phyloP scores from a whole-genome alignment of 208 protist genomes.

The Wallacemonas sp. region DNA sequence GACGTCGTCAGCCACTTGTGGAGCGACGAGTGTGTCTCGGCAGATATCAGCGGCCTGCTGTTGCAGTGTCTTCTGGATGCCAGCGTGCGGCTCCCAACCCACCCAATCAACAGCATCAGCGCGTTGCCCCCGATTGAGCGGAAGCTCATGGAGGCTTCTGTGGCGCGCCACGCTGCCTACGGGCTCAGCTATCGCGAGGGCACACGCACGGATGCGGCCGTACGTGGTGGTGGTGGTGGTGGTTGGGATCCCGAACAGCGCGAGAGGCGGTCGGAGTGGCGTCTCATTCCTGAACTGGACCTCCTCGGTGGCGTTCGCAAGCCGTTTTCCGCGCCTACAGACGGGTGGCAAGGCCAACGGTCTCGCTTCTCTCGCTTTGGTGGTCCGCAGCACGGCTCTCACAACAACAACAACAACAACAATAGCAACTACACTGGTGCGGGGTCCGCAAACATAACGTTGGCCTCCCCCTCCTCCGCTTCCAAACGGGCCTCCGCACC shows the following conservation, averaged over 20 bases:
- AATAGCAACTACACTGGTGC: no score
- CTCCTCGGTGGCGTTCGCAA: conserved; percentile 12
- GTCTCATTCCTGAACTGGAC: conserved; percentile 48
- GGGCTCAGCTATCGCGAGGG: conserved; percentile 52
- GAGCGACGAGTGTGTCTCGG: conserved; percentile 30
- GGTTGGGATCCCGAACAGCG: background rate
- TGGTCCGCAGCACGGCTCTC: background rate
- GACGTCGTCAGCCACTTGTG: conserved; percentile 30
- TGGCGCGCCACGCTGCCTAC: conserved; percentile 68
- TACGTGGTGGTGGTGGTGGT: conserved; percentile 2
- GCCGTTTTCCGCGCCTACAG: background rate
- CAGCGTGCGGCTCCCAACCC: conserved; percentile 44
- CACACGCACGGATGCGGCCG: conserved; percentile 19
- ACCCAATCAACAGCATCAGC: conserved; percentile 38
- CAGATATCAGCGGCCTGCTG: conserved; percentile 50
- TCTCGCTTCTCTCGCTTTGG: background rate
- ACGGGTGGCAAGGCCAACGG: background rate
- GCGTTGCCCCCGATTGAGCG: conserved; percentile 40
- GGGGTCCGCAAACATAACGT: no score
- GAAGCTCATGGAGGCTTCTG: conserved; percentile 35
- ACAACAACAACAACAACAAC: no score
- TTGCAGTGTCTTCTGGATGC: conserved; percentile 62
- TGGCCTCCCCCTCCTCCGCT: no score
- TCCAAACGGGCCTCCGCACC: background rate
- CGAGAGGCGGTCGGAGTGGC: conserved; percentile 34